Base-by-base conservation (phyloP, 2,329 filamentous ascomycete genomes). In the Monilinia vaccinii-corymbosi region DNA sequence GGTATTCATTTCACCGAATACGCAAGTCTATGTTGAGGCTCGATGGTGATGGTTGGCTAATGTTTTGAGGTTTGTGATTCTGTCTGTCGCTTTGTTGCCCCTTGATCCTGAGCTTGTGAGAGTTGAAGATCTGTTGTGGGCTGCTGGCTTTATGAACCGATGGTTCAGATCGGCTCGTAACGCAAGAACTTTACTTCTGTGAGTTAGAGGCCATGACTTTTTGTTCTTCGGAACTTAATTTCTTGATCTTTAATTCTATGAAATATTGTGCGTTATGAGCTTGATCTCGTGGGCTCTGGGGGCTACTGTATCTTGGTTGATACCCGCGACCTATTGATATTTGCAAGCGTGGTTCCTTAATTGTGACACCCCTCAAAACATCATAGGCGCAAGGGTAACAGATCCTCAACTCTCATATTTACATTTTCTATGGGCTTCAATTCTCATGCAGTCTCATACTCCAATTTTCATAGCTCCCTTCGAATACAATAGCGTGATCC, bases 91-190 rank as follows among this genome's bases (percentile, higher is more conserved):
- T 32, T 55, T 32, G 28, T 55, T 44, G 38, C 16, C 18, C 31
- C 51, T 55, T 44, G 51, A 55, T 55, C 3, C 28, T 44, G 38
- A 53, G 36, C 32, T 23, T 55, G 51, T 44, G 38, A 55, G 8
- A 55, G 38, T 55, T 34, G 51, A 44, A 44, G 36, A 55, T 44
- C 38, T 55, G 51, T 28, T 49, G 51, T 55, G 51, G 21, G 38
- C 21, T 21, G 51, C 5, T 55, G 51, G 51, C 28, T 55, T 53
- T 44, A 44, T 23, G 38, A 55, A 55, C 38, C 38, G 51, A 44
- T 55, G 38, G 51, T 55, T 55, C 51, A 34, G 38, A 55, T 55
- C 38, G 44, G n/a, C 28, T 44, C 9, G 28, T n/a, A 55, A 44
- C 28, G 28, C 40, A 23, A 55, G 51, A 38, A 55, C 51, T 32